Conservation (phyloP, 1,284 basidiomycete species). For the Agaricales sp. region DNA sequence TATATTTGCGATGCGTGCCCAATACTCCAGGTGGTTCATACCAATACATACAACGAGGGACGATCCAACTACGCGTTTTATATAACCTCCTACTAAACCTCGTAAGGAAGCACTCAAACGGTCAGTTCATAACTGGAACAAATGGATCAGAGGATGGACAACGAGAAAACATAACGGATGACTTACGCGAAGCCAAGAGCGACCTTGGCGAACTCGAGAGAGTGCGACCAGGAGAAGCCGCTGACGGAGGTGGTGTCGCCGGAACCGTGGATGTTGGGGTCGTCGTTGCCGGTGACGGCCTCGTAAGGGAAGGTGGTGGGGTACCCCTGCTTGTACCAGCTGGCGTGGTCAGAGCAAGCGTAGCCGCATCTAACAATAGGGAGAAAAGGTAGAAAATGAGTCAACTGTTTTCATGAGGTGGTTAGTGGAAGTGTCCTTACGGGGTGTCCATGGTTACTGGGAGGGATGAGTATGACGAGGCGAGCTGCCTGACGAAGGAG, state of each 20-base stretch:
- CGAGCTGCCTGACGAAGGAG: constrained; percentile 27
- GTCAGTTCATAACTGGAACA: neutral
- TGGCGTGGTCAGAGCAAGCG: constrained; percentile 8
- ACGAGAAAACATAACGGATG: neutral
- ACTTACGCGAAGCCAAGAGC: constrained; percentile 31
- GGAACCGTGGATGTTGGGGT: constrained; percentile 34
- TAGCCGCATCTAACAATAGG: constrained; percentile 2
- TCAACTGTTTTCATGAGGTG: constrained; percentile 11
- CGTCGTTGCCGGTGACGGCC: constrained; percentile 14
- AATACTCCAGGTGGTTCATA: neutral
- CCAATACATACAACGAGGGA: neutral
- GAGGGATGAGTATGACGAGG: constrained; percentile 26
- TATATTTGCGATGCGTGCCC: neutral
- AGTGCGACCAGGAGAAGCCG: constrained; percentile 30
- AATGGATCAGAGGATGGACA: neutral
- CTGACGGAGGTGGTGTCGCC: constrained; percentile 31
- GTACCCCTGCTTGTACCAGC: constrained; percentile 7
- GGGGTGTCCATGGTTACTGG: constrained; percentile 28
- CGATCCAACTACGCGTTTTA: no score
- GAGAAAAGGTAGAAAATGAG: neutral
- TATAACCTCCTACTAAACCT: neutral
- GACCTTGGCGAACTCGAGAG: constrained; percentile 37
- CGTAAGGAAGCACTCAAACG: neutral
- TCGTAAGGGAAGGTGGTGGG: constrained; percentile 17
- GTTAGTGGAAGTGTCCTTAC: constrained; percentile 8